These are phyloP conservation scores for Elsinoe batatas DNA, from an alignment of 2,329 filamentous ascomycete species.

Conservation along the genomic window DNA sequence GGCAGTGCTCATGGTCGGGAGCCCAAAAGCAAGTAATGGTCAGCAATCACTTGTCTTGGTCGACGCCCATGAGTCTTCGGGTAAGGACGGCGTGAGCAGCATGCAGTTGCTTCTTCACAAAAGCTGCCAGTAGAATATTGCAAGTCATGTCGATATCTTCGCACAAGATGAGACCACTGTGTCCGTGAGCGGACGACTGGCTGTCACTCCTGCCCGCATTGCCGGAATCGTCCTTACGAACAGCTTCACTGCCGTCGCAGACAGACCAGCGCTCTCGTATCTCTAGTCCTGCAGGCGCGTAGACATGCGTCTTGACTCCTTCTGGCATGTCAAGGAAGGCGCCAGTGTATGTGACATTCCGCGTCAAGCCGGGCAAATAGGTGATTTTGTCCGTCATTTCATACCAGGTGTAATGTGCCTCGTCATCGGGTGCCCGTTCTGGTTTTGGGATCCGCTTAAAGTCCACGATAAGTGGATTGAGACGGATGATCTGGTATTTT, in stretches of 20 bases:
- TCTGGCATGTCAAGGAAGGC: slow-evolving; percentile 10
- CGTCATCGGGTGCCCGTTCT: slow-evolving; percentile 1
- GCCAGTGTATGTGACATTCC: slow-evolving; percentile 6
- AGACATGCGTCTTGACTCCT: slow-evolving; percentile 6
- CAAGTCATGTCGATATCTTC: slow-evolving; percentile 13
- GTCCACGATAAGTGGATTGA: slow-evolving; percentile 11
- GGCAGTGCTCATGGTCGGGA: too few relatives aligned
- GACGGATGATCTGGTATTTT: neutral
- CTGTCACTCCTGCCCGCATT: neutral
- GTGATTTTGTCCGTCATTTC: slow-evolving; percentile 13
- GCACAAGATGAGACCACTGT: neutral
- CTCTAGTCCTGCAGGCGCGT: slow-evolving; percentile 10
- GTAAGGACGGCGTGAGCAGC: slow-evolving; percentile 8
- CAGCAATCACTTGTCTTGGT: neutral
- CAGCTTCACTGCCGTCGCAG: neutral
- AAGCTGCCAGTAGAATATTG: slow-evolving; percentile 2
- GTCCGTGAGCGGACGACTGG: neutral
- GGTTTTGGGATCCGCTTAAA: neutral
- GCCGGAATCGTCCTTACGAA: neutral
- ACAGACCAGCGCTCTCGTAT: slow-evolving; percentile 10
- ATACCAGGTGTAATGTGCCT: slow-evolving; percentile 11
- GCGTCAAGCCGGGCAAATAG: slow-evolving; percentile 5
- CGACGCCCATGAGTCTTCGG: neutral
- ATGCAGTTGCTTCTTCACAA: slow-evolving; percentile 9
- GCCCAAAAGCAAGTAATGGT: too few relatives aligned